Evolutionary conservation across 768 basidiomycete species (phyloP).

Genomic region (Xerocomellus chrysenteron): DNA sequence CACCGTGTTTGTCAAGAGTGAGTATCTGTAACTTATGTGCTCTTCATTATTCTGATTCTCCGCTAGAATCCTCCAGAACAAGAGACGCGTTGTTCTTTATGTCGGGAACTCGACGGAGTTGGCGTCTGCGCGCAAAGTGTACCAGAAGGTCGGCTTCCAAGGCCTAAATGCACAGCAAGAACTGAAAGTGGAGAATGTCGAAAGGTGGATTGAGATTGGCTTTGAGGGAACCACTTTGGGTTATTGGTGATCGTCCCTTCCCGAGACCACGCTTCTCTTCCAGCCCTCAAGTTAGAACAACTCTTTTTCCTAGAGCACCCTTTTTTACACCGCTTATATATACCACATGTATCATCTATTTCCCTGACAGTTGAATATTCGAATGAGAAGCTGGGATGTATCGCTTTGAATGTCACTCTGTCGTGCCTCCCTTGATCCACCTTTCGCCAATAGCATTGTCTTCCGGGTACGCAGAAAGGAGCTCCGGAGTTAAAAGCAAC

Average conservation of each 20-base stretch:
- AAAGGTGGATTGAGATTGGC: conserved; percentile 63
- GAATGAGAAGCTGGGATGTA: background rate
- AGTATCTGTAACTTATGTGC: conserved; percentile 20
- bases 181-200: conserved; percentile 41
- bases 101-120: conserved; percentile 46
- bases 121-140: conserved; percentile 54
- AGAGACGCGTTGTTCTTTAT: conserved; percentile 59
- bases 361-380: background rate
- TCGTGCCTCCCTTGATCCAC: conserved; percentile 33
- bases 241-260: conserved; percentile 58
- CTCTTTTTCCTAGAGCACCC: background rate
- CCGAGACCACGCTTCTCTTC: background rate
- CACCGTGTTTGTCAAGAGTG: conserved; percentile 56
- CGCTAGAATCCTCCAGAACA: conserved; percentile 36
- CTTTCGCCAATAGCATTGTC: conserved; percentile 39
- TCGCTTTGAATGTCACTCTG: background rate
- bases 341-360: background rate
- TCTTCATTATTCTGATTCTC: conserved; percentile 6
- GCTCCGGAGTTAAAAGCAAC: conserved; percentile 43
- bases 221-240: conserved; percentile 54
- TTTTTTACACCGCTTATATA: background rate
- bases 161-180: conserved; percentile 41
- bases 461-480: conserved; percentile 44
- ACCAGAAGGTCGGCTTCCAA: conserved; percentile 63
- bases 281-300: background rate